Conservation (phyloP, 345 rosid genomes). For the Limnanthes douglasii region DNA sequence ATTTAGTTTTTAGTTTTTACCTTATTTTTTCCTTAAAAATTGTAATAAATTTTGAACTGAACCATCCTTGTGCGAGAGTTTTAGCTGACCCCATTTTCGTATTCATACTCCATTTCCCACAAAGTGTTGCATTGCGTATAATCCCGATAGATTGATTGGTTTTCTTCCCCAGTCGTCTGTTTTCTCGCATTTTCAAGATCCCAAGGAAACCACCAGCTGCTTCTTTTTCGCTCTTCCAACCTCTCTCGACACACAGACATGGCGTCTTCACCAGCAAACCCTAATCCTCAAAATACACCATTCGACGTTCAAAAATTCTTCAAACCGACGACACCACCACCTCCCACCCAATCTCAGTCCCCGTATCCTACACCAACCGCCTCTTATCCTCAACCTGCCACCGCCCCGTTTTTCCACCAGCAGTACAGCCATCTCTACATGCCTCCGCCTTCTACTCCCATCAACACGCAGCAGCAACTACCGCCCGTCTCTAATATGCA, state of each 20-base stretch:
- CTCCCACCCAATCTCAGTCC: background rate
- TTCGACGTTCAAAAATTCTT: constrained; percentile 30
- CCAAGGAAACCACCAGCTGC: too few relatives aligned
- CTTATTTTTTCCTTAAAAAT: too few relatives aligned
- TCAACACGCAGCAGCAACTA: constrained; percentile 6
- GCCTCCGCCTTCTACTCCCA: constrained; percentile 9
- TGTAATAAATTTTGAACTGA: too few relatives aligned
- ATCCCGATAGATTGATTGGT: too few relatives aligned
- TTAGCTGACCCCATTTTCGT: too few relatives aligned
- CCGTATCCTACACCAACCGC: constrained; percentile 28
- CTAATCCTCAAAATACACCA: constrained; percentile 19
- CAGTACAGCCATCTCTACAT: constrained; percentile 29
- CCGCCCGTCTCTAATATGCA: constrained; percentile 18
- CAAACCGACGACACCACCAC: constrained; percentile 17
- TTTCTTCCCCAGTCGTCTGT: too few relatives aligned
- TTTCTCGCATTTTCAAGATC: too few relatives aligned
- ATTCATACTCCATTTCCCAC: background rate
- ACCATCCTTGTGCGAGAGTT: too few relatives aligned
- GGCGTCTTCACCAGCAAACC: constrained; percentile 36
- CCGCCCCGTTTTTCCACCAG: constrained; percentile 27
- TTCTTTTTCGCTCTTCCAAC: too few relatives aligned
- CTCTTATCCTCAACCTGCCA: constrained; percentile 47
- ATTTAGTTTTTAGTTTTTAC: too few relatives aligned
- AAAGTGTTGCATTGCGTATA: too few relatives aligned
- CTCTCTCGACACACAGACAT: constrained; percentile 12